These are phyloP conservation scores for Candida verbasci DNA, from an alignment of 805 yeast species.

Conservation along the genomic window DNA sequence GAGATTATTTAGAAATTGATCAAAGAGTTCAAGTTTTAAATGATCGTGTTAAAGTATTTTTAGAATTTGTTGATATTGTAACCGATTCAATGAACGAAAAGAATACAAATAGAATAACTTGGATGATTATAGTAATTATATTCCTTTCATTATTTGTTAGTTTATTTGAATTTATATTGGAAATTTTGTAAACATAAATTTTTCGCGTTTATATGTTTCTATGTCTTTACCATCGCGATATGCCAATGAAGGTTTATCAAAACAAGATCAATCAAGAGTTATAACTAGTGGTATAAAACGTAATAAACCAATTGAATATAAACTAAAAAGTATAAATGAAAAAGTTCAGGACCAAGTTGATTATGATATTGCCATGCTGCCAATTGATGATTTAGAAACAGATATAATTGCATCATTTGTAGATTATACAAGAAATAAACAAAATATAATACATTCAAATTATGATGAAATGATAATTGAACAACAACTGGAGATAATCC, in stretches of 20 bases:
- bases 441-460: constrained; percentile 1
- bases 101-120: constrained; percentile 86
- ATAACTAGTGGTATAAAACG: constrained; percentile 21
- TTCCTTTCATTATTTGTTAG: constrained; percentile 76
- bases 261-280: constrained; percentile 17
- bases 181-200: constrained; percentile 22
- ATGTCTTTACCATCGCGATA: constrained; percentile 31
- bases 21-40: constrained; percentile 91
- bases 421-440: constrained; percentile 6
- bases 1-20: constrained; percentile 92
- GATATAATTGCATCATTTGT: constrained; percentile 41
- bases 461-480: constrained; percentile 13
- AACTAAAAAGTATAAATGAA: constrained; percentile 18
- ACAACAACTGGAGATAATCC: constrained; percentile 10
- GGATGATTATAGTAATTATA: constrained; percentile 82
- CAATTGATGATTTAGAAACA: constrained; percentile 43
- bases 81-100: constrained; percentile 93
- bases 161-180: constrained; percentile 61
- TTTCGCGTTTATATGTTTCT: neutral
- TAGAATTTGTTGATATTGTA: constrained; percentile 88
- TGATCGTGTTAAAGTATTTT: constrained; percentile 88
- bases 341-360: constrained; percentile 8
- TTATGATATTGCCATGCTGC: constrained; percentile 47
- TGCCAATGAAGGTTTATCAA: constrained; percentile 31
- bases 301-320: constrained; percentile 20